These are phyloP conservation scores for Schwanniomyces sp. DNA, from an alignment of 805 yeast species.

Conservation along the genomic window DNA sequence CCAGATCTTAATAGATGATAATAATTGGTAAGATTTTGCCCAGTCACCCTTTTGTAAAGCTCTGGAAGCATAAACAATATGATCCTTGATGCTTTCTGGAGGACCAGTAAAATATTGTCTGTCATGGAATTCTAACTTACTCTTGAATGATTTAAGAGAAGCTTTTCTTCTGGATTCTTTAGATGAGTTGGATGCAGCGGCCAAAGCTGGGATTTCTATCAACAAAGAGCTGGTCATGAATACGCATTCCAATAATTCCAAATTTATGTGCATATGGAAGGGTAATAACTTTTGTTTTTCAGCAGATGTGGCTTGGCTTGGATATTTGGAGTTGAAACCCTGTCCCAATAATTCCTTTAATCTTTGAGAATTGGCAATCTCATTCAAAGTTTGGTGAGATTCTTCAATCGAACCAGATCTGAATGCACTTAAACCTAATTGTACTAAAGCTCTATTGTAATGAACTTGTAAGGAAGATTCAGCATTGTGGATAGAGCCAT, in stretches of 20 bases:
- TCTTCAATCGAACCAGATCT: conserved; percentile 83
- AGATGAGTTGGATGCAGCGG: conserved; percentile 68
- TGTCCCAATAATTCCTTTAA: conserved; percentile 93
- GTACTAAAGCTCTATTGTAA: conserved; percentile 94
- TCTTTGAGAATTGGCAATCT: conserved; percentile 81
- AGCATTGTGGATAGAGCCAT: conserved; percentile 76
- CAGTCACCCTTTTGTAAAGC: conserved; percentile 88
- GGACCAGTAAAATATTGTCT: conserved; percentile 96
- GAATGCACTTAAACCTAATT: conserved; percentile 94
- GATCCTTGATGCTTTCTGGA: conserved; percentile 94
- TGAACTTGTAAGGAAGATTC: conserved; percentile 87
- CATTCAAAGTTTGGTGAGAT: conserved; percentile 82
- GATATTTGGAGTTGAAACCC: conserved; percentile 70
- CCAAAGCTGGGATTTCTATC: conserved; percentile 85
- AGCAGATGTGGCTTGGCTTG: conserved; percentile 51
- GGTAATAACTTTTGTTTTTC: conserved; percentile 87
- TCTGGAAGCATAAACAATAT: conserved; percentile 88
- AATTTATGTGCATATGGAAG: conserved; percentile 96
- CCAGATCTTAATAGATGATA: conserved; percentile 84
- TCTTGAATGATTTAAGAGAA: conserved; percentile 81
- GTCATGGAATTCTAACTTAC: conserved; percentile 88
- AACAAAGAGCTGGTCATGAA: conserved; percentile 87
- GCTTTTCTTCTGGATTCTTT: conserved; percentile 59
- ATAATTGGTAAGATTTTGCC: conserved; percentile 70
- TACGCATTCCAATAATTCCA: conserved; percentile 91